Evolutionary conservation across 2,329 filamentous ascomycete species (phyloP), one percentile per base, ranked within the genome.

Genomic region (Madurella mycetomatis): DNA sequence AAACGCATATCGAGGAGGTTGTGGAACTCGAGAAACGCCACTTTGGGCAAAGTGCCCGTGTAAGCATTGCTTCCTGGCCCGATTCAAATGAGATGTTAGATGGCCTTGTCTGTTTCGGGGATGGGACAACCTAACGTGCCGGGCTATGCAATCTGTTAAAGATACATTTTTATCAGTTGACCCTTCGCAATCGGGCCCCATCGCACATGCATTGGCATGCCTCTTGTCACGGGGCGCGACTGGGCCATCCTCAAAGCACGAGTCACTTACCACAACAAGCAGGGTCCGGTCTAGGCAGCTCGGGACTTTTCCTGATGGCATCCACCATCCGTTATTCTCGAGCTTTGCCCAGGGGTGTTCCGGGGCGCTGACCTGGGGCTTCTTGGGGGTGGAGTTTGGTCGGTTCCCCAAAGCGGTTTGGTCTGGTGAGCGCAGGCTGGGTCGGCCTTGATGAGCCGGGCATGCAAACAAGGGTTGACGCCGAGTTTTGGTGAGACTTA

Each of bases 401-500:
- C 47, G 45, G 57, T 49, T 51, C 49, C 55, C 54, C 16, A 53
- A 57, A 54, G 17, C 32, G 51, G 58, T 41, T 51, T 60, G 44
- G 55, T 9, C 49, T 47, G 39, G 8, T 41, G 47, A 44, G 40
- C 42, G 49, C 18, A 25, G 25, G 25, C 25, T 25, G 25, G 25
- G 25, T 9, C 34, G 34, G 47, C 32, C 42, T 40, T 41, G 25
- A 47, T 47, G 40, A 40, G 32, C 31, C 44, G 46, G 44, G 44
- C 16, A 39, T 42, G 9, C 12, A 37, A 34, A 40, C 53, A 54
- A 44, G 56, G 45, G 18, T 51, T 43, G 30, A 39, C 17, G 18
- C 16, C 41, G 39, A 30, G 43, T 48, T 48, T 42, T 49, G 49
- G 40, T 40, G 45, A 39, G 46, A 9, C 42, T 40, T 54, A 9